A percentile compares a stretch with the other conserved stretches of the same genome.
Evolutionary conservation across 805 yeast species (phyloP).

Genomic region (Wickerhamiella occidentalis): DNA sequence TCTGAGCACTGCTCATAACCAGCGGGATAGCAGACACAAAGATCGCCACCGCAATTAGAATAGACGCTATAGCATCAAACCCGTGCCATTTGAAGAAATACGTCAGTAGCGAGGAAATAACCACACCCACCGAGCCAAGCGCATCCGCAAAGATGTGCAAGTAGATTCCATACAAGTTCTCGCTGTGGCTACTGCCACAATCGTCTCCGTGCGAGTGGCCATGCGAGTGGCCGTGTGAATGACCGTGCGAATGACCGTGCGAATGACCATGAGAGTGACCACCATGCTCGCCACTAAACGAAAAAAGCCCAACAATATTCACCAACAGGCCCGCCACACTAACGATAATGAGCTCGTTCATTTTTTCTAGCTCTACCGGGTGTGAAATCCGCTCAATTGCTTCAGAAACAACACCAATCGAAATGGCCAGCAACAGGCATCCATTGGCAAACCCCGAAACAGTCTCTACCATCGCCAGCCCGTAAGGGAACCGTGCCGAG

Average conservation of each 20-base stretch:
- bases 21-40: constrained; percentile 75
- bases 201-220: constrained; percentile 5
- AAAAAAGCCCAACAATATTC: constrained; percentile 83
- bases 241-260: constrained; percentile 21
- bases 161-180: constrained; percentile 88
- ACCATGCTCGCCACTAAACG: constrained; percentile 47
- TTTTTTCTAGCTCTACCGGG: constrained; percentile 67
- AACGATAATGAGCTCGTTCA: constrained; percentile 75
- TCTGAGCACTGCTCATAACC: constrained; percentile 64
- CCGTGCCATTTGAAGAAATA: constrained; percentile 60
- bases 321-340: constrained; percentile 76
- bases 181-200: constrained; percentile 27
- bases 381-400: constrained; percentile 68
- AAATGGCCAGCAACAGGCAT: constrained; percentile 73
- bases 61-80: constrained; percentile 86
- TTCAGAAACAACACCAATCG: constrained; percentile 76
- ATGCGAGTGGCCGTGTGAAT: constrained; percentile 14
- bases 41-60: constrained; percentile 71
- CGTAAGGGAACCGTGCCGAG: constrained; percentile 71
- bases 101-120: constrained; percentile 73
- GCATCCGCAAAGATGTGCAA: constrained; percentile 92
- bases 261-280: constrained; percentile 22
- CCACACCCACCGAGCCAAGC: constrained; percentile 92
- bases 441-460: constrained; percentile 95
- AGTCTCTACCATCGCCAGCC: constrained; percentile 72